Evolutionary conservation across 768 basidiomycete species (phyloP).

Genomic region (Pseudohyphozyma bogoriensis): DNA sequence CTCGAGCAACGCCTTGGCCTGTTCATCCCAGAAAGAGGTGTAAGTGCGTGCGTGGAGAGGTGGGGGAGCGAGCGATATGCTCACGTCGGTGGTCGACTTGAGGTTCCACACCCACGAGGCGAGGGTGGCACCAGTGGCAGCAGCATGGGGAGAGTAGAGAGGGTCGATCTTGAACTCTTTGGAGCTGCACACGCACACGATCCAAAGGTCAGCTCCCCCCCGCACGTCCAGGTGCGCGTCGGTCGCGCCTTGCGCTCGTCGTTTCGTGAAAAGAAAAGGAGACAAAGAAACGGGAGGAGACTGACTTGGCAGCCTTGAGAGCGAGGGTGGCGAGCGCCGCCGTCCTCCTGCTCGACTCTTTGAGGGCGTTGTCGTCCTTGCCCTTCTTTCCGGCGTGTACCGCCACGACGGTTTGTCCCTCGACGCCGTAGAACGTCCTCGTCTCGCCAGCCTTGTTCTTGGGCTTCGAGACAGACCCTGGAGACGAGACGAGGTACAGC

Average conservation of each 20-base stretch:
- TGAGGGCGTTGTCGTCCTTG: slow-evolving; percentile 17
- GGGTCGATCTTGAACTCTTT: slow-evolving; percentile 56
- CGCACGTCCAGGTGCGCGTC: too few relatives aligned
- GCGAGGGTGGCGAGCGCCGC: too few relatives aligned
- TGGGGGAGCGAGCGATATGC: too few relatives aligned
- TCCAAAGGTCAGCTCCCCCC: too few relatives aligned
- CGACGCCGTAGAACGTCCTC: slow-evolving; percentile 39
- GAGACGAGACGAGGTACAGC: slow-evolving; percentile 8
- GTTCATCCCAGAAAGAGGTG: too few relatives aligned
- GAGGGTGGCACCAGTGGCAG: slow-evolving; percentile 69
- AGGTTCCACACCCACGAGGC: slow-evolving; percentile 38
- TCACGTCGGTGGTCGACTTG: slow-evolving; percentile 22
- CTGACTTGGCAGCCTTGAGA: slow-evolving; percentile 48
- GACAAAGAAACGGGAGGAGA: too few relatives aligned
- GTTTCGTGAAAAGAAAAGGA: too few relatives aligned
- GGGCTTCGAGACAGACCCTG: slow-evolving; percentile 28
- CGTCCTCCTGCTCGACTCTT: slow-evolving; percentile 13
- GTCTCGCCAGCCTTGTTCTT: slow-evolving; percentile 33
- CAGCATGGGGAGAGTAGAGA: slow-evolving; percentile 26
- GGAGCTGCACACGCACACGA: too few relatives aligned
- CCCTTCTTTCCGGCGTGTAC: slow-evolving; percentile 16
- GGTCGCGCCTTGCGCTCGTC: too few relatives aligned
- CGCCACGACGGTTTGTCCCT: slow-evolving; percentile 20
- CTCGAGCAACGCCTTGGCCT: slow-evolving; percentile 53
- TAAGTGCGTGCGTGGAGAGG: too few relatives aligned